Percentiles rank a stretch among this genome's conserved stretches.
Conservation (phyloP, 768 basidiomycete genomes). For the Hygrophorus russula region DNA sequence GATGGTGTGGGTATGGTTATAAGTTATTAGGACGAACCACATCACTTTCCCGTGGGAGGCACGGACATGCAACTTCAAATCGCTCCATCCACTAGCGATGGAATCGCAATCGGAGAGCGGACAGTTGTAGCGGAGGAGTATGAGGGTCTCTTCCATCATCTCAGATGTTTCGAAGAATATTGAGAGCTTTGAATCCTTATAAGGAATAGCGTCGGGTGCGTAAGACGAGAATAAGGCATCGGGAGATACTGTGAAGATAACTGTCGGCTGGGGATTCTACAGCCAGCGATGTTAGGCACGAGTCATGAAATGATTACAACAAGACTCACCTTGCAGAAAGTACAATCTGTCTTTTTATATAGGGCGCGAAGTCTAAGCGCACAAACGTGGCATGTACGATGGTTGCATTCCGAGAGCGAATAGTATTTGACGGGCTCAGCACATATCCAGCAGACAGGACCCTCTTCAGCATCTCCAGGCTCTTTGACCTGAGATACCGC, state of each 20-base stretch:
- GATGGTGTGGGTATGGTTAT: neutral
- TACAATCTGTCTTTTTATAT: constrained; percentile 90
- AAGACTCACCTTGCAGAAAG: constrained; percentile 82
- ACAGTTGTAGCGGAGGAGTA: constrained; percentile 91
- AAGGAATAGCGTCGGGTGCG: constrained; percentile 39
- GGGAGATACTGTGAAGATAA: constrained; percentile 66
- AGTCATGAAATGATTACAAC: neutral
- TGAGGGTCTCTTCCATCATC: constrained; percentile 91
- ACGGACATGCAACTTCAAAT: constrained; percentile 77
- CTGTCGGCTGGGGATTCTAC: constrained; percentile 59
- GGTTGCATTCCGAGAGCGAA: constrained; percentile 82
- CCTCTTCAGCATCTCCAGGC: constrained; percentile 20
- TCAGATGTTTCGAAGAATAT: constrained; percentile 84
- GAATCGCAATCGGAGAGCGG: constrained; percentile 77
- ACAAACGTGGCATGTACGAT: constrained; percentile 93
- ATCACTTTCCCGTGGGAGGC: constrained; percentile 65
- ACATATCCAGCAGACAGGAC: constrained; percentile 78
- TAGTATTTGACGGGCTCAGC: constrained; percentile 90
- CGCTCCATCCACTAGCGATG: constrained; percentile 80
- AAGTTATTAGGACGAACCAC: constrained; percentile 44
- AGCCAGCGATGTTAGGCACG: neutral
- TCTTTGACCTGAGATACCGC: no score
- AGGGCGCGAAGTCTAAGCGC: constrained; percentile 77
- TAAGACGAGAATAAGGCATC: constrained; percentile 53
- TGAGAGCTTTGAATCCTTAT: constrained; percentile 61